Evolutionary conservation across 75 land plant species (phyloP), one percentile per base, ranked within the genome.

Genomic region (Cupressus sempervirens): DNA sequence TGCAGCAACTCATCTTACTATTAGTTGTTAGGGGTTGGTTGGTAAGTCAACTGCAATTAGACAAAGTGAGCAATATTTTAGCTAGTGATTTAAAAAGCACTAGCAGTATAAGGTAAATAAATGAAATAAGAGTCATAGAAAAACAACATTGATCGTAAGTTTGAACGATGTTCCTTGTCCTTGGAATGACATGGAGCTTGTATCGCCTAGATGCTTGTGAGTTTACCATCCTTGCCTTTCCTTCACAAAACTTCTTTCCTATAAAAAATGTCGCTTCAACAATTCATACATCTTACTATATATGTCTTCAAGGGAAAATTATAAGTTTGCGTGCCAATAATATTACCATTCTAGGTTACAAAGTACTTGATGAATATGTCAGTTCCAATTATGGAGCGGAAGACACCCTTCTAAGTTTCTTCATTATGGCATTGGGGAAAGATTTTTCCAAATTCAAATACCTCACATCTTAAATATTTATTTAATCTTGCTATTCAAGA

Each of bases 71-170:
- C n/a, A 41, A 23, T 2, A 4, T 76, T 41, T 76, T 41, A 41
- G 48, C 46, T 41, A 23, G 80, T 41, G 20, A 38, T 76, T 41
- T 43, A 76, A 41, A 41, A n/a, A 23, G 45, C 48, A 40, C 41
- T 35, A 40, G 80, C 48, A 76, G 80, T 76, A 10, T 41, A 76
- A 41, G 23, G 14, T 9, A 23, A 76, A 41, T 18, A 76, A 76
- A 41, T 46, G 8, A 20, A 20, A 41, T 20, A 76, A n/a, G n/a
- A n/a, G 46, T 18, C 26, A 41, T 6, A 76, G 8, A 41, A 40
- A 76, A 76, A 76, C 80, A 76, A 76, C 46, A 41, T 76, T 36
- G 36, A 74, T 35, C 18, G 36, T 74, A 74, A 48, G 76, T 74
- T 35, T 18, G 38, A 74, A 58, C 23, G 5, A 58, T 20, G 65